These are phyloP conservation scores for Kingdonia uniflora DNA, from an alignment of 164 flowering plant genomes.

Conservation along the genomic window DNA sequence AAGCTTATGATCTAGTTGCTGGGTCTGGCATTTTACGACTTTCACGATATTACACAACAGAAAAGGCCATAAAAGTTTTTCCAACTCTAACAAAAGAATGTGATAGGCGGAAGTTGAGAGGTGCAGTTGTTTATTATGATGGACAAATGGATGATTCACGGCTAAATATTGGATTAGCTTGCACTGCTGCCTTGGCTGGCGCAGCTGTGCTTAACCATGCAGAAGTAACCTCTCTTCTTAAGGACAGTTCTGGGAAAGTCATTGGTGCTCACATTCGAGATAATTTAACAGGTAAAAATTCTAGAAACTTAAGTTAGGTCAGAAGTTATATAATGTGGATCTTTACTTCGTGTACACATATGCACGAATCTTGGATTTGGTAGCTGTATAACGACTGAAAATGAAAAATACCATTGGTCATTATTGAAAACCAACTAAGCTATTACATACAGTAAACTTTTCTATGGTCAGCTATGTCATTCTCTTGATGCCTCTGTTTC, in stretches of 20 bases:
- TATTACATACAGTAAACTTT: too few species aligned
- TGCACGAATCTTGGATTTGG: too few species aligned
- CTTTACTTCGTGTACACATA: too few species aligned
- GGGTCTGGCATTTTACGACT: conserved; percentile 13
- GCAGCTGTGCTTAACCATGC: conserved; percentile 21
- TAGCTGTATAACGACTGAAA: too few species aligned
- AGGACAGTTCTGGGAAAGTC: conserved; percentile 11
- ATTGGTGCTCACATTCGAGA: conserved; percentile 20
- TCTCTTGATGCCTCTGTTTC: too few species aligned
- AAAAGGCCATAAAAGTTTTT: conserved; percentile 8
- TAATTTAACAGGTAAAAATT: conserved; percentile 14
- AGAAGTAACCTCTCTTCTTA: conserved; percentile 15
- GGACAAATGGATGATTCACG: conserved; percentile 28
- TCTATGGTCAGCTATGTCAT: too few species aligned
- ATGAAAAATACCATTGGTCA: too few species aligned
- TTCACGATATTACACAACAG: conserved; percentile 14
- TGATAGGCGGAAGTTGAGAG: conserved; percentile 17
- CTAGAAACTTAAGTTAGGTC: background rate
- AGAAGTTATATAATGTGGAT: too few species aligned
- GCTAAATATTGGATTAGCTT: conserved; percentile 20
- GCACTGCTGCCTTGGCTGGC: conserved; percentile 24
- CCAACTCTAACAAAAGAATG: conserved; percentile 16
- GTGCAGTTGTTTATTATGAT: conserved; percentile 24
- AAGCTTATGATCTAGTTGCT: conserved; percentile 19
- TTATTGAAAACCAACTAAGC: too few species aligned